Conservation (phyloP, 2,329 filamentous ascomycete species). For the Leptodontidium sp. region DNA sequence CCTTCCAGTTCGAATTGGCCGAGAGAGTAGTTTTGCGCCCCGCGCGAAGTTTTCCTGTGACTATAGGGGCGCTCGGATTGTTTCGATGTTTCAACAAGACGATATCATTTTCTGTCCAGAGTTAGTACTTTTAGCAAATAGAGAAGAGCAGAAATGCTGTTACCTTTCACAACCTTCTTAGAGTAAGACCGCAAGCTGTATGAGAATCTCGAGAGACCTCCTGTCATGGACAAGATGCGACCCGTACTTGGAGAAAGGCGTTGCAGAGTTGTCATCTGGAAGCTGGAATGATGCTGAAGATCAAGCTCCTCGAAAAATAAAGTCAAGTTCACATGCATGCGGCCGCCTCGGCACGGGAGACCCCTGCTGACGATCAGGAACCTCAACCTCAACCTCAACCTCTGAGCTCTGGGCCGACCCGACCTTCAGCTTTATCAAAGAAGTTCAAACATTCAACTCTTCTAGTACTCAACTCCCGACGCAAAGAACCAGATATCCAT, state of each 20-base stretch:
- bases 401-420: constrained; percentile 1
- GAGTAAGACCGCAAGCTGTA: not conserved
- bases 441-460: not conserved
- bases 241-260: not conserved
- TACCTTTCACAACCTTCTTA: constrained; percentile 35
- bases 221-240: constrained; percentile 11
- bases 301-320: constrained; percentile 1
- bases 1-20: constrained; percentile 5
- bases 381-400: constrained; percentile 14
- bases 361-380: constrained; percentile 2
- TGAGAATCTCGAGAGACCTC: not conserved
- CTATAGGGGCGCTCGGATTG: constrained; percentile 36
- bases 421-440: not conserved
- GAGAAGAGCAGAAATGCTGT: not conserved
- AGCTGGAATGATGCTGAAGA: not conserved
- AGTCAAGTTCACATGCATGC: constrained; percentile 17
- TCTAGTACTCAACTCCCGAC: not conserved
- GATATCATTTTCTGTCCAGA: constrained; percentile 43
- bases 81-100: constrained; percentile 42
- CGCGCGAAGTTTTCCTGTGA: constrained; percentile 52
- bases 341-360: constrained; percentile 4
- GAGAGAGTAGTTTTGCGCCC: constrained; percentile 47
- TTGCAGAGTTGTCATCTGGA: constrained; percentile 20
- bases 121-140: not conserved
- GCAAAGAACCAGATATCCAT: not conserved